Evolutionary conservation across 1,139 yeast genomes (phyloP).

Genomic region (Geotrichum klebahnii): DNA sequence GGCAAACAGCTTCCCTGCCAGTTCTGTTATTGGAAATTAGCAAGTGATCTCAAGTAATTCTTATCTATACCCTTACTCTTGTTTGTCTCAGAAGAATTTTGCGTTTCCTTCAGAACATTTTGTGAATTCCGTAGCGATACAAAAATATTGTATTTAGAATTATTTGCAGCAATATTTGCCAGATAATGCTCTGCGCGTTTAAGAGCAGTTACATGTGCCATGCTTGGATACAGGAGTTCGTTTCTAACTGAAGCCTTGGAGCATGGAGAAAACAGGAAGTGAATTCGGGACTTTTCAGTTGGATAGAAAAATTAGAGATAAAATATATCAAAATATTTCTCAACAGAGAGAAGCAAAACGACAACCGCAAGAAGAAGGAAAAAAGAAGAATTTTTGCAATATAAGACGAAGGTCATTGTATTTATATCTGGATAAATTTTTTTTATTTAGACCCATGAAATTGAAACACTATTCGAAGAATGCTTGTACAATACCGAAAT

Average conservation of each 20-base stretch:
- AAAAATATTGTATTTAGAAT: constrained; percentile 37
- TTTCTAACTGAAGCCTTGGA: not conserved
- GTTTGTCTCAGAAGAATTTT: constrained; percentile 9
- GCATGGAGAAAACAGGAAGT: not conserved
- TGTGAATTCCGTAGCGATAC: constrained; percentile 27
- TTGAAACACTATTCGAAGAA: not conserved
- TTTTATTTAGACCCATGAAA: too few species aligned
- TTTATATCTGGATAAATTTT: too few species aligned
- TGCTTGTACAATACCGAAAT: not conserved
- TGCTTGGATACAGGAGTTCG: not conserved
- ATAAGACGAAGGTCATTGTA: too few species aligned
- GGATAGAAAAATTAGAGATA: not conserved
- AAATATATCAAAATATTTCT: not conserved
- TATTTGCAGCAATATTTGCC: constrained; percentile 33
- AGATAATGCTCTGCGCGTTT: constrained; percentile 29
- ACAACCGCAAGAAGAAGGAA: too few species aligned
- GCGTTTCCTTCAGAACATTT: constrained; percentile 15
- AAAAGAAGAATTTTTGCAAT: too few species aligned
- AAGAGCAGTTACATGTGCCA: constrained; percentile 12
- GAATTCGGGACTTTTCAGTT: not conserved
- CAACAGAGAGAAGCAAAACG: not conserved
- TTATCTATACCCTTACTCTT: constrained; percentile 20
- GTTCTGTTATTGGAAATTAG: too few species aligned
- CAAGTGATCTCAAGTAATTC: not conserved
- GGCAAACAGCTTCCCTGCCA: constrained; percentile 41